A percentile compares a stretch with the other conserved stretches of the same genome.
phyloP scores from a whole-genome alignment of 2,329 filamentous ascomycete genomes.

The Paecilomyces dactylethromorphus region DNA sequence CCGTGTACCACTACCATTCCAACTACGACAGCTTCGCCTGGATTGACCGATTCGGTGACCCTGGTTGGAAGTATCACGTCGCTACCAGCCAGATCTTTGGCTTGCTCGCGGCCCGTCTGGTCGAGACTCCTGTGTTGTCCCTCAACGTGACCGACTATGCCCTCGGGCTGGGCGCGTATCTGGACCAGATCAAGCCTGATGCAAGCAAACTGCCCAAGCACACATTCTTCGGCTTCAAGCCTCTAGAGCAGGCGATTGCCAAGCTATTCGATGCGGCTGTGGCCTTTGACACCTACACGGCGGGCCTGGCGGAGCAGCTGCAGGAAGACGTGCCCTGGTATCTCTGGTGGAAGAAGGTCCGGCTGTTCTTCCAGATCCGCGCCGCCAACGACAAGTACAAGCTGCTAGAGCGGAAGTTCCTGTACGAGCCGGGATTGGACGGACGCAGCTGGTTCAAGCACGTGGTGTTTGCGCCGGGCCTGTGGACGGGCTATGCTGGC shows the following conservation, averaged over 20 bases:
- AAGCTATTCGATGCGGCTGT: constrained; percentile 43
- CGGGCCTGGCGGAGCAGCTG: constrained; percentile 42
- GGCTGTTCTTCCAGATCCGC: constrained; percentile 57
- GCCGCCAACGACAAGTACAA: constrained; percentile 77
- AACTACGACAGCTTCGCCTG: constrained; percentile 82
- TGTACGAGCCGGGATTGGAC: constrained; percentile 71
- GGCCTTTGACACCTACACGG: constrained; percentile 47
- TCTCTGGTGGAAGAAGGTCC: constrained; percentile 63
- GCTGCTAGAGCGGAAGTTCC: constrained; percentile 70
- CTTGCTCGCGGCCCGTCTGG: constrained; percentile 55
- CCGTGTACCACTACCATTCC: constrained; percentile 68
- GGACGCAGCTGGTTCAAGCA: constrained; percentile 87
- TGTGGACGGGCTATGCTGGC: constrained; percentile 88
- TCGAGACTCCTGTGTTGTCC: constrained; percentile 56
- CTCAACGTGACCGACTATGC: constrained; percentile 63
- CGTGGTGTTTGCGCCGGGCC: constrained; percentile 81
- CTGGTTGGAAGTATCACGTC: constrained; percentile 52
- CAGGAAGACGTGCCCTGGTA: constrained; percentile 65
- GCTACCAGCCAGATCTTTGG: constrained; percentile 61
- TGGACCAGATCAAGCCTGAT: constrained; percentile 24
- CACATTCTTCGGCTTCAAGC: constrained; percentile 33
- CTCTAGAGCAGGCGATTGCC: constrained; percentile 44
- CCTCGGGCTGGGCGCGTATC: constrained; percentile 43
- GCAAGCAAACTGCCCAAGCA: constrained; percentile 17
- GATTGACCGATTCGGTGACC: constrained; percentile 75